A percentile compares a stretch with the other conserved stretches of the same genome.
Conservation (phyloP, 352 stramenopile genomes). For the Pythium myriotylum region DNA sequence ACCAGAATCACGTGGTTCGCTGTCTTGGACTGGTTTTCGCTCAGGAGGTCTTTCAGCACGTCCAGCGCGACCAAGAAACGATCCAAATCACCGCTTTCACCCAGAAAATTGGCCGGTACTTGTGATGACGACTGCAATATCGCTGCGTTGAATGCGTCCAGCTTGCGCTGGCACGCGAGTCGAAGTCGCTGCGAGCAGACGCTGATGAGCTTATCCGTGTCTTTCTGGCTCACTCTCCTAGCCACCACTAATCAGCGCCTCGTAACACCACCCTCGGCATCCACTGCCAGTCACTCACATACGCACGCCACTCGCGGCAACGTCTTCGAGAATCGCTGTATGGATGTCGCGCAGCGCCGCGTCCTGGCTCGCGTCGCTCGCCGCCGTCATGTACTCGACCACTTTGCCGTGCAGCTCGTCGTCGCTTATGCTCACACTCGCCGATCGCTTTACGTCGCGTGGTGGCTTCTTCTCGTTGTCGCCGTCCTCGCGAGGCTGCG, state of each 20-base stretch:
- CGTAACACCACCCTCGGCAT: too few relatives aligned
- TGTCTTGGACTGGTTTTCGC: conserved; percentile 25
- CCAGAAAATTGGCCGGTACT: conserved; percentile 10
- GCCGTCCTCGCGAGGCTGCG: background rate
- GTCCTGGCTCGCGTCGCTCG: conserved; percentile 22
- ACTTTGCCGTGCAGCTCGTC: conserved; percentile 33
- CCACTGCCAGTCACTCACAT: too few relatives aligned
- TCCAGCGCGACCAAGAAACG: conserved; percentile 28
- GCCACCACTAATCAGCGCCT: background rate
- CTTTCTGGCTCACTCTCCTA: conserved; percentile 29
- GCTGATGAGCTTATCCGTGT: conserved; percentile 28
- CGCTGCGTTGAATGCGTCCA: conserved; percentile 42
- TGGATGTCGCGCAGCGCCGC: conserved; percentile 30
- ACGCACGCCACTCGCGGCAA: conserved; percentile 11
- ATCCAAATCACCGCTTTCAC: conserved; percentile 8
- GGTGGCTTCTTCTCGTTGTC: background rate
- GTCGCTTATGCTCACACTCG: conserved; percentile 27
- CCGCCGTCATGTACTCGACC: conserved; percentile 33
- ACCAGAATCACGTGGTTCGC: conserved; percentile 35
- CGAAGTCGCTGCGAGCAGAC: conserved; percentile 44
- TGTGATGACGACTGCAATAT: conserved; percentile 24
- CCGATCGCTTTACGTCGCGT: conserved; percentile 5
- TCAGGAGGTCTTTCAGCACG: conserved; percentile 34
- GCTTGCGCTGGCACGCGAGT: conserved; percentile 28
- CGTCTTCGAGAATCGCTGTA: conserved; percentile 21